Percentiles rank a stretch among this genome's conserved stretches.
Conservation (phyloP, 176 grass and related monocot genomes). For the Pontederia crassipes region DNA sequence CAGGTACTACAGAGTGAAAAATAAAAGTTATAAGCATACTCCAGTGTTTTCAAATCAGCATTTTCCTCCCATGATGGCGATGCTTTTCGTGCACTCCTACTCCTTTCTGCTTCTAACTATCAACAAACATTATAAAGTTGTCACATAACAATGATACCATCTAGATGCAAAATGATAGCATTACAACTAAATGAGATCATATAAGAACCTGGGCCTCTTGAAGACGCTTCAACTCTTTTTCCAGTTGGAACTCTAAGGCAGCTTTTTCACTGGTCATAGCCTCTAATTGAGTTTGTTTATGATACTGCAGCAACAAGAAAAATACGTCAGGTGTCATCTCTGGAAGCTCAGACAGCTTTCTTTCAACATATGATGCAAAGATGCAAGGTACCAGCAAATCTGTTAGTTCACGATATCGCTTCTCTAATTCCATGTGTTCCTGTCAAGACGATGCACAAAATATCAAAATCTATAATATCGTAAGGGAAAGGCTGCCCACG, state of each 20-base stretch:
- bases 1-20: background rate
- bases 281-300: slow-evolving; percentile 99
- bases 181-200: background rate
- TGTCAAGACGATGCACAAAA: slow-evolving; percentile 29
- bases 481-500: background rate
- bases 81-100: slow-evolving; percentile 54
- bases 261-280: slow-evolving; percentile 88
- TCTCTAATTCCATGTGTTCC: slow-evolving; percentile 98
- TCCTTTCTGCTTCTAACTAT: slow-evolving; percentile 96
- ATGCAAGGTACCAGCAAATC: slow-evolving; percentile 73
- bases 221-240: slow-evolving; percentile 78
- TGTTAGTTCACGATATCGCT: slow-evolving; percentile 94
- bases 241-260: slow-evolving; percentile 86
- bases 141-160: background rate
- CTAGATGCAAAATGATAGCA: background rate
- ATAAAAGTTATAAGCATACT: slow-evolving; percentile 34
- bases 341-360: background rate
- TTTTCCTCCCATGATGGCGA: slow-evolving; percentile 95
- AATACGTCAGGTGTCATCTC: slow-evolving; percentile 7
- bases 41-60: slow-evolving; percentile 89
- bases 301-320: slow-evolving; percentile 58
- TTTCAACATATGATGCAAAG: slow-evolving; percentile 3
- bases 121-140: background rate
- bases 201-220: slow-evolving; percentile 83
- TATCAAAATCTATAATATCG: slow-evolving; percentile 1